Conservation (phyloP, 106 monocot species). For the Dendrobium chrysotoxum region DNA sequence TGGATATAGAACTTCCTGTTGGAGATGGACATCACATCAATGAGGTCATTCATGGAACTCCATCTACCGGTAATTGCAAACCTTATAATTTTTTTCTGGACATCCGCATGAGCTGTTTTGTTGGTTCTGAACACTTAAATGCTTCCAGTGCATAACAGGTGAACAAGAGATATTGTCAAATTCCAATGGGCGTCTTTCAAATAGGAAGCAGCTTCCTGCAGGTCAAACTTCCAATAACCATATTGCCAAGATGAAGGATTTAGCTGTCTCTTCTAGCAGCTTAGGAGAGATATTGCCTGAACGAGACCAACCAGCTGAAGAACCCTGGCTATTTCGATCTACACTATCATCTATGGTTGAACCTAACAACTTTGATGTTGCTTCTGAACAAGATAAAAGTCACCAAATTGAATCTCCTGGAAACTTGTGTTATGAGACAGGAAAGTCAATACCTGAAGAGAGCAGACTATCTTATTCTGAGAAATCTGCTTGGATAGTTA, state of each 20-base stretch:
- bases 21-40: constrained; percentile 2
- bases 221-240: constrained; percentile 3
- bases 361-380: constrained; percentile 13
- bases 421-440: constrained; percentile 12
- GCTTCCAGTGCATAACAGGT: constrained; percentile 76
- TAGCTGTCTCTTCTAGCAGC: constrained; percentile 1
- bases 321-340: constrained; percentile 71
- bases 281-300: constrained; percentile 32
- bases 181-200: constrained; percentile 26
- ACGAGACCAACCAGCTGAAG: constrained; percentile 70
- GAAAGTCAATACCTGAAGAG: constrained; percentile 27
- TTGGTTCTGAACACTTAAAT: constrained; percentile 80
- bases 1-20: constrained; percentile 20
- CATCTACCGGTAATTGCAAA: constrained; percentile 35
- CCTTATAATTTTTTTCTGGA: not conserved
- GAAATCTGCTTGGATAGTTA: constrained; percentile 52
- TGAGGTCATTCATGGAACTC: constrained; percentile 16
- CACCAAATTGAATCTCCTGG: constrained; percentile 19
- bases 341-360: constrained; percentile 17
- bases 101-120: constrained; percentile 5
- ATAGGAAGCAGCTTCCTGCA: constrained; percentile 5
- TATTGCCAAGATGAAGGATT: constrained; percentile 4
- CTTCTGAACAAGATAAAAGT: constrained; percentile 22
- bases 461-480: constrained; percentile 15
- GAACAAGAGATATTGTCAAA: constrained; percentile 26